A percentile compares a stretch with the other conserved stretches of the same genome.
These are phyloP conservation scores for Skeletonema menzelii DNA, from an alignment of 108 stramenopile genomes.

Conservation along the genomic window DNA sequence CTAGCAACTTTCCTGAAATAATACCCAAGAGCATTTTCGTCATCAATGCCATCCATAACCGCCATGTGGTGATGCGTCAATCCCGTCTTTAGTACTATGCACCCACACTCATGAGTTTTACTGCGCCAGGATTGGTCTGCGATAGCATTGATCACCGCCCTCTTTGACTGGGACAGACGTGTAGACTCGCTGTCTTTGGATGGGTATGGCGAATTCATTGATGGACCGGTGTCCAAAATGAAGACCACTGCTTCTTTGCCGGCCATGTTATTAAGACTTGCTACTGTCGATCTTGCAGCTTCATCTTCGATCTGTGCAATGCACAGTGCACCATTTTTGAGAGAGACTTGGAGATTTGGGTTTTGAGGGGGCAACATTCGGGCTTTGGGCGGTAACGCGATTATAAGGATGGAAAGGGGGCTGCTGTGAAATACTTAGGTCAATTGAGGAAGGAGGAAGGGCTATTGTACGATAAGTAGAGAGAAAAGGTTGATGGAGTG, in stretches of 20 bases:
- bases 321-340: too few relatives aligned
- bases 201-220: conserved; percentile 59
- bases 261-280: conserved; percentile 16
- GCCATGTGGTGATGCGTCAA: conserved; percentile 60
- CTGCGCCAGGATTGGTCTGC: conserved; percentile 67
- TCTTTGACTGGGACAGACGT: conserved; percentile 53
- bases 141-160: conserved; percentile 48
- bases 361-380: too few relatives aligned
- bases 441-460: too few relatives aligned
- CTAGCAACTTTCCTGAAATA: conserved; percentile 3
- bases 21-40: conserved; percentile 17
- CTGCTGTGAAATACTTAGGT: too few relatives aligned
- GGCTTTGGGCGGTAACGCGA: too few relatives aligned
- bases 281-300: neutral
- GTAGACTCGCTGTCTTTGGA: conserved; percentile 15
- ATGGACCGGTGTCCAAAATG: conserved; percentile 63
- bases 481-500: too few relatives aligned
- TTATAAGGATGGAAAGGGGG: too few relatives aligned
- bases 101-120: conserved; percentile 56
- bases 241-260: conserved; percentile 76
- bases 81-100: conserved; percentile 59
- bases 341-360: too few relatives aligned
- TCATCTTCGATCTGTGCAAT: too few relatives aligned
- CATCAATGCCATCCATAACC: conserved; percentile 9
- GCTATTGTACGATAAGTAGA: too few relatives aligned